A percentile compares a stretch with the other conserved stretches of the same genome.
These are phyloP conservation scores for Nymphaea thermarum DNA, from an alignment of 164 flowering plant species.

Conservation along the genomic window DNA sequence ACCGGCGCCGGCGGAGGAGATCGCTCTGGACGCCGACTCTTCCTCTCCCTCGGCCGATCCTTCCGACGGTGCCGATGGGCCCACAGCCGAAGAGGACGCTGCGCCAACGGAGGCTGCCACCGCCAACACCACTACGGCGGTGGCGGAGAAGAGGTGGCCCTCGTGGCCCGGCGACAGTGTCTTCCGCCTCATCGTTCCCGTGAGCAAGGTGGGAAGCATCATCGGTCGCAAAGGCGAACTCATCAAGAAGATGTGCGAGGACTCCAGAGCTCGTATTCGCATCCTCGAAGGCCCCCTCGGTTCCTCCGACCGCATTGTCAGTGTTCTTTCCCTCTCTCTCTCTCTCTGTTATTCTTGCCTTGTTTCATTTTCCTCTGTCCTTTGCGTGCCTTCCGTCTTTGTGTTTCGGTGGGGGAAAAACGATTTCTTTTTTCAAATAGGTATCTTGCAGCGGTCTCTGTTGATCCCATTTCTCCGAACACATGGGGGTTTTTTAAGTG, in stretches of 20 bases:
- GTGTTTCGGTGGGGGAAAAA: neutral
- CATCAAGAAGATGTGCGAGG: conserved; percentile 85
- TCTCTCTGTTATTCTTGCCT: neutral
- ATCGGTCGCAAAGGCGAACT: conserved; percentile 92
- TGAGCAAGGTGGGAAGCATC: conserved; percentile 76
- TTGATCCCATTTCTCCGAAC: neutral
- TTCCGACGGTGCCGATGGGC: neutral
- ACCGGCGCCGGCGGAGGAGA: neutral
- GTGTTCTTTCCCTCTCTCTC: conserved; percentile 4
- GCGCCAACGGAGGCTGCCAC: neutral
- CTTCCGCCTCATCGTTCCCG: conserved; percentile 75
- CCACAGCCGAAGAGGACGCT: neutral
- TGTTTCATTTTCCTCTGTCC: neutral
- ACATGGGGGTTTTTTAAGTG: neutral
- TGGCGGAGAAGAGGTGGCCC: conserved; percentile 46
- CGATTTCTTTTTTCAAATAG: neutral
- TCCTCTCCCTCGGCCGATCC: neutral
- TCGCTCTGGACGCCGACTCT: neutral
- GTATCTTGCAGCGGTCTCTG: neutral
- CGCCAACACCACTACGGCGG: neutral
- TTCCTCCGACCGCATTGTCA: conserved; percentile 71
- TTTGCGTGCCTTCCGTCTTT: neutral
- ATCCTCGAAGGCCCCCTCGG: conserved; percentile 63
- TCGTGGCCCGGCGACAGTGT: conserved; percentile 93
- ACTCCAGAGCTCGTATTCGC: conserved; percentile 81